Percentiles rank a stretch among this genome's conserved stretches.
Conservation (phyloP, 1,284 basidiomycete species). For the Ustilago hordei region DNA sequence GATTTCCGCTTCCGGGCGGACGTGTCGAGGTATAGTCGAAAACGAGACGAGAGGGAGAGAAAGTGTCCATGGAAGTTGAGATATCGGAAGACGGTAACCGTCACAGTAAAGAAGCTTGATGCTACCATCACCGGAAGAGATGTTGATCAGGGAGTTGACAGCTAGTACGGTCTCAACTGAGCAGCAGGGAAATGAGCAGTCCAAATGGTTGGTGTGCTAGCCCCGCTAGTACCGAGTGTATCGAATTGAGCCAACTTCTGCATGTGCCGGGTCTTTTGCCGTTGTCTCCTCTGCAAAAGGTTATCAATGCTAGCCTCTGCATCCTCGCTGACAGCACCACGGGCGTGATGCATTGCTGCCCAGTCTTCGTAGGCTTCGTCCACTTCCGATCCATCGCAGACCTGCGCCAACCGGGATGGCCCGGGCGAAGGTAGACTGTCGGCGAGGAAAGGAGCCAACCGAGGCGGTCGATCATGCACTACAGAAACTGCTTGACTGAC, state of each 20-base stretch:
- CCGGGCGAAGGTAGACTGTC: slow-evolving; percentile 7
- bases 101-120: slow-evolving; percentile 1
- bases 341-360: slow-evolving; percentile 48
- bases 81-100: neutral
- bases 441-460: slow-evolving; percentile 31
- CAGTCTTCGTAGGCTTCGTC: slow-evolving; percentile 50
- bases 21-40: neutral
- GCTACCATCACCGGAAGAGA: neutral
- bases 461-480: slow-evolving; percentile 38
- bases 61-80: slow-evolving; percentile 7
- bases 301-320: slow-evolving; percentile 38
- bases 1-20: slow-evolving; percentile 5
- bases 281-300: slow-evolving; percentile 25
- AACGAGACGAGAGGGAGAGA: neutral
- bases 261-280: slow-evolving; percentile 24
- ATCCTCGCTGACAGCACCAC: slow-evolving; percentile 40
- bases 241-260: slow-evolving; percentile 28
- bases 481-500: slow-evolving; percentile 44
- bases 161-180: slow-evolving; percentile 51
- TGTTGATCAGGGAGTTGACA: neutral
- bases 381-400: slow-evolving; percentile 12
- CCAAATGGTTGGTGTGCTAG: slow-evolving; percentile 43
- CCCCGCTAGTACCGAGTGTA: slow-evolving; percentile 20
- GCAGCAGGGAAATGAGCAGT: slow-evolving; percentile 46
- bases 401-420: neutral